Evolutionary conservation across 345 rosid species (phyloP), one percentile per base, ranked within the genome.

Genomic region (Physaria fendleri): DNA sequence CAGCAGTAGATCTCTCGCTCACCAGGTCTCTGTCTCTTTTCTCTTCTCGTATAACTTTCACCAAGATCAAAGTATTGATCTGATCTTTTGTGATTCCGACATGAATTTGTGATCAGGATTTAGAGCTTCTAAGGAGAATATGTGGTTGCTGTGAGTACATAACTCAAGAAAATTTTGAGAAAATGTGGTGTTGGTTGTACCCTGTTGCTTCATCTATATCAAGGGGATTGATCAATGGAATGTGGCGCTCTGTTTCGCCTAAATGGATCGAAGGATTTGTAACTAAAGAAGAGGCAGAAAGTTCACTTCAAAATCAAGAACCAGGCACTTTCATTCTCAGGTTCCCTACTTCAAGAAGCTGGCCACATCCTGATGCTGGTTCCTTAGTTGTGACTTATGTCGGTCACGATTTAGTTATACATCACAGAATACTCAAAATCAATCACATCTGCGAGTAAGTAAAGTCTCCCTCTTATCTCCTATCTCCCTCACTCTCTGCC

Each of bases 341-440:
- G 73, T 93, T 93, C 65, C 99, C 99, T 45, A 85, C 81, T 66
- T 85, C 96, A 48, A 83, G 99, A 81, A 87, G 87, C 80, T 93
- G 99, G 97, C 97, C 99, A 38, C 99, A 90, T 67, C 92, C 97
- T 21, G 99, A 90, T 67, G 78, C 97, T 25, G 97, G 99, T 64
- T 77, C 83, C 74, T 78, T 93, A 66, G 71, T 93, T 62, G 97
- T 85, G 65, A 82, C 92, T 45, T 90, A 87, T 58, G 83, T 93
- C 25, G 90, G 88, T 56, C 69, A 59, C 17, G 95, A 93, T 75
- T 79, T 74, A 63, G 48, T 68, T 32, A 55, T 90, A 59, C 90
- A 72, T 51, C 87, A 90, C 78, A 71, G 82, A 75, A 68, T 78
- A 53, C 88, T 93, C 51, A 69, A 75, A 44, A 56, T 81, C 5